Base-by-base conservation (phyloP, 352 stramenopile genomes). In the Phytophthora aleatoria region DNA sequence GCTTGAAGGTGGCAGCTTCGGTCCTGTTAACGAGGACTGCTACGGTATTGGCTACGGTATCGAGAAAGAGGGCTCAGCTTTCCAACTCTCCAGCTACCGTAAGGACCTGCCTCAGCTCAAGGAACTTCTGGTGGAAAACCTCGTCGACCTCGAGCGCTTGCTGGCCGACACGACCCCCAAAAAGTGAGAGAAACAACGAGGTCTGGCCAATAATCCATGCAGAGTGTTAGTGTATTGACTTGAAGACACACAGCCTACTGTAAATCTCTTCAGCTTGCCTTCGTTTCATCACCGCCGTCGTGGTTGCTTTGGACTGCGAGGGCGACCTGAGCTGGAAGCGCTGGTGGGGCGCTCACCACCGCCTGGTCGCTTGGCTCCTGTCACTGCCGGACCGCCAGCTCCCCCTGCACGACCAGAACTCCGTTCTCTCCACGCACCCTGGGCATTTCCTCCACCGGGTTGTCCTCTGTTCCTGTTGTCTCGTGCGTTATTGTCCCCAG, bases 11-110 rank as follows among this genome's bases (percentile, higher is more conserved):
- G 90, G 90, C 33, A 96, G 90, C 70, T 97, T 97, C 59, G 91
- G 89, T 13, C 90, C 90, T 50, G 91, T 97, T 15, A 93, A 92
- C 60, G 74, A 91, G 13, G 85, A 96, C 42, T 96, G 88, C 71
- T 97, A 97, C 71, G 87, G 83, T 48, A 94, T 97, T 36, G 91
- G 90, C 30, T 97, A 97, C 61, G 87, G 85, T 42, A 95, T 95
- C 44, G 85, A 93, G 61, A 79, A 84, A 42, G 80, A 93, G 42
- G 85, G 87, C 3, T 93, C 87, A 10, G 79, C 90, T 49, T 95
- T 95, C 70, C 87, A 95, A 64, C 83, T 95, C 28, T 90, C 87
- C 38, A 94, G 85, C 64, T 95, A 94, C 74, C 85, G 85, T 63
- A 76, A 82, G 51, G 87, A 94, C 43, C 70, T 92, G 39, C 79